phyloP scores from a whole-genome alignment of 345 rosid species.

The Hibiscus trionum region DNA sequence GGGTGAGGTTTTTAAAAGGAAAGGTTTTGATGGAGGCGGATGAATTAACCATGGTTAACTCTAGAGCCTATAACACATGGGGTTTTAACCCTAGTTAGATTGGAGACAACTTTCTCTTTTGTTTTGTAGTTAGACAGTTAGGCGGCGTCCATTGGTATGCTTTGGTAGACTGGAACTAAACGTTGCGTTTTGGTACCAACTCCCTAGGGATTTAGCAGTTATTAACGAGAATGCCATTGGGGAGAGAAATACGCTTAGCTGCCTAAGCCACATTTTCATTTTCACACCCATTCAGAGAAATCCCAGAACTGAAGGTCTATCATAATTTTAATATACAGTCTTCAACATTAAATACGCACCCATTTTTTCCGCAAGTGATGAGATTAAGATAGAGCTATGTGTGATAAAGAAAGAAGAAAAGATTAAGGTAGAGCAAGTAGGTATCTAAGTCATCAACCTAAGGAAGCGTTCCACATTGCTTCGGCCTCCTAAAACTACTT shows the following conservation, averaged over 20 bases:
- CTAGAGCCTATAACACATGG: not conserved
- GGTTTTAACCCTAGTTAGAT: constrained; percentile 10
- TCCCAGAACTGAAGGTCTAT: too few species aligned
- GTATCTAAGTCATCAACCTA: too few species aligned
- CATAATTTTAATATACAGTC: too few species aligned
- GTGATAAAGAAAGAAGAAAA: too few species aligned
- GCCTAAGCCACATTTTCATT: not conserved
- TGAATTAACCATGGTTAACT: constrained; percentile 22
- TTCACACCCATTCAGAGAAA: too few species aligned
- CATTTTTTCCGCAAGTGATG: too few species aligned
- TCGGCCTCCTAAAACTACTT: too few species aligned
- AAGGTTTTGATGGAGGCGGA: not conserved
- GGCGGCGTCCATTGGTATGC: not conserved
- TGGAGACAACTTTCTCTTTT: not conserved
- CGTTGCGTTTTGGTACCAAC: constrained; percentile 6
- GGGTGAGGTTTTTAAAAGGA: constrained; percentile 24
- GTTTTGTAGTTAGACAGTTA: not conserved
- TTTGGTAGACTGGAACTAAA: not conserved
- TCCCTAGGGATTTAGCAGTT: not conserved
- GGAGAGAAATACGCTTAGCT: too few species aligned
- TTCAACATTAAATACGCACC: too few species aligned
- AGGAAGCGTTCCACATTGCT: too few species aligned
- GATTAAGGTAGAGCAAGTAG: too few species aligned
- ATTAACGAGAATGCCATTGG: constrained; percentile 13
- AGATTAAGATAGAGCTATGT: too few species aligned